Evolutionary conservation across 2,329 filamentous ascomycete species (phyloP), one percentile per base, ranked within the genome.

Genomic region (Fusarium proliferatum): DNA sequence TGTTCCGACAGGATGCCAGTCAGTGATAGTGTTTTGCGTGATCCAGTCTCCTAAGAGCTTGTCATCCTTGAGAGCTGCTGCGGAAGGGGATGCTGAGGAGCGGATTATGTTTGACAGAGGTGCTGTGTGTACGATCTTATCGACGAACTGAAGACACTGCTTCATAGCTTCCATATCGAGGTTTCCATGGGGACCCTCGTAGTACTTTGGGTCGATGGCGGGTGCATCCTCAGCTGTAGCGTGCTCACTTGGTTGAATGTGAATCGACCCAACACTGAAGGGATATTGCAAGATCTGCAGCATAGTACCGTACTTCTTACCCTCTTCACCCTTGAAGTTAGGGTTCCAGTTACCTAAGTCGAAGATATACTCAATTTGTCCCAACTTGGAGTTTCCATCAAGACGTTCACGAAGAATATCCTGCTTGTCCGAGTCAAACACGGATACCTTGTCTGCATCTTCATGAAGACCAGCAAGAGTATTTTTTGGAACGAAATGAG

Each of bases 281-380:
- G 87, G 87, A 75, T 88, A 87, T 67, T 88, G 86, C 2, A 88
- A 77, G 65, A 88, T 85, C 64, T 85, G 84, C 1, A 88, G 71
- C 80, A 88, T 83, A 6, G 84, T 86, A 13, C 80, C 85, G 63
- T 88, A 87, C 61, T 82, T 84, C 67, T 85, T 87, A 4, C 78
- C 80, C 49, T 77, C 64, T 69, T 79, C 52, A 60, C 79, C 61
- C 39, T 74, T 55, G 77, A 85, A 79, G 71, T 78, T 55, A 2
- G 85, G 79, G 61, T 80, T 86, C 81, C 83, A 86, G 64, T 87
- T 86, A 8, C 85, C 85, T 2, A 85, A 77, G 46, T 86, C 84
- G 38, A 88, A 86, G 34, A 87, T 81, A 61, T 83, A 88, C 70
- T 88, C 86, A 6, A 87, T 78, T 46, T 88, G 85, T 6, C 86